A percentile compares a stretch with the other conserved stretches of the same genome.
Evolutionary conservation across 2,329 filamentous ascomycete genomes (phyloP).

Genomic region (Aspergillus floridensis): DNA sequence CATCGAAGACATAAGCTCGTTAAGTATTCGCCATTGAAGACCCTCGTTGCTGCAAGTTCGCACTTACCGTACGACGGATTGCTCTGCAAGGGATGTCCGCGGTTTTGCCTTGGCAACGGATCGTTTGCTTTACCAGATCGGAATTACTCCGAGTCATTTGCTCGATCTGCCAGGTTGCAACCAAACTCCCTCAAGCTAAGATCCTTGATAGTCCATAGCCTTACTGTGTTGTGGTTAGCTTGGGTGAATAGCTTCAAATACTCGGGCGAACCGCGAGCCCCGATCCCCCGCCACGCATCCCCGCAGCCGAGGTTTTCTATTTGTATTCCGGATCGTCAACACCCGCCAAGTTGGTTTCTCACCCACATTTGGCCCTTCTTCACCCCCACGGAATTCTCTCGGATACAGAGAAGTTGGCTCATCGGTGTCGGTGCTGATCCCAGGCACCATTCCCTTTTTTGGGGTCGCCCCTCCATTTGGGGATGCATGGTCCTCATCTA

Average conservation of each 20-base stretch:
- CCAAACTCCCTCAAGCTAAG: neutral
- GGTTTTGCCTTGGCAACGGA: neutral
- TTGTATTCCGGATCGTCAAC: neutral
- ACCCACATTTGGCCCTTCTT: neutral
- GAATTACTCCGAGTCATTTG: neutral
- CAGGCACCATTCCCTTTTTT: neutral
- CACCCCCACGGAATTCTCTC: neutral
- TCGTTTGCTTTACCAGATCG: neutral
- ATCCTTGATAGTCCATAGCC: neutral
- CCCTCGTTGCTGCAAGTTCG: neutral
- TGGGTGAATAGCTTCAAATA: neutral
- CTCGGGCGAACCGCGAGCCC: neutral
- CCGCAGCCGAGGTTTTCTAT: neutral
- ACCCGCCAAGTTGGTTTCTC: neutral
- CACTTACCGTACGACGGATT: neutral
- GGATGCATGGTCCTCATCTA: neutral
- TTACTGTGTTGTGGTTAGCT: neutral
- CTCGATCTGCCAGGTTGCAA: neutral
- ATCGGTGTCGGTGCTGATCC: neutral
- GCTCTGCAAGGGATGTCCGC: neutral
- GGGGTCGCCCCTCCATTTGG: neutral
- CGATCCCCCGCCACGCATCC: neutral
- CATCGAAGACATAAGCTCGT: constrained; percentile 49
- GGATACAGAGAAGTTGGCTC: neutral
- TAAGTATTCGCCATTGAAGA: constrained; percentile 40